phyloP scores from a whole-genome alignment of 2,329 filamentous ascomycete species.

The Pseudocercospora cruenta region DNA sequence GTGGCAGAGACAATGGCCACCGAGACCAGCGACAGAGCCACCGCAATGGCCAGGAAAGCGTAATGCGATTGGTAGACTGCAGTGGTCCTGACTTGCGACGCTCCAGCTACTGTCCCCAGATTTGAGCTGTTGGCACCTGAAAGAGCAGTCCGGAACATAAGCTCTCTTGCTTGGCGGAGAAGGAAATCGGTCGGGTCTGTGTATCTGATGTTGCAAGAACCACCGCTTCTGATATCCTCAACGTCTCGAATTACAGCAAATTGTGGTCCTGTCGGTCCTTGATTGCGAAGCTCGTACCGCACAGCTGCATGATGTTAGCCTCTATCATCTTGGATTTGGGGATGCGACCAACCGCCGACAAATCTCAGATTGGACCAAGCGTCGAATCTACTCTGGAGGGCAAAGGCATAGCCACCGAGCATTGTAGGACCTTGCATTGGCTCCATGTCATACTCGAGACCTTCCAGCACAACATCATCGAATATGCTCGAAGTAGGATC shows the following conservation, averaged over 20 bases:
- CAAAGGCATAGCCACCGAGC: slow-evolving; percentile 11
- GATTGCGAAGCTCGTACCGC: slow-evolving; percentile 5
- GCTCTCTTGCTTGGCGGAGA: slow-evolving; percentile 15
- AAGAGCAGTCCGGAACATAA: slow-evolving; percentile 19
- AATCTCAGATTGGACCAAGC: slow-evolving; percentile 4
- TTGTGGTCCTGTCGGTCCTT: slow-evolving; percentile 6
- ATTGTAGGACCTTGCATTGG: neutral
- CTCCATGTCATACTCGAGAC: neutral
- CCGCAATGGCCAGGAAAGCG: slow-evolving; percentile 6
- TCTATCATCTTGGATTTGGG: neutral
- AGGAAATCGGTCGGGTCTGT: slow-evolving; percentile 11
- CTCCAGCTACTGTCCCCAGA: neutral
- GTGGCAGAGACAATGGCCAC: neutral
- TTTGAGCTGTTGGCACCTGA: slow-evolving; percentile 2
- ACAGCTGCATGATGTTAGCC: neutral
- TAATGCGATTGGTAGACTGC: slow-evolving; percentile 13
- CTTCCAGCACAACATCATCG: slow-evolving; percentile 5
- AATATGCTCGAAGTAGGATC: slow-evolving; percentile 7
- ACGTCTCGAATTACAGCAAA: slow-evolving; percentile 8
- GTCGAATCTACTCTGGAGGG: slow-evolving; percentile 7
- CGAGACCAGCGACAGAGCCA: neutral
- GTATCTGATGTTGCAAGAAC: slow-evolving; percentile 16
- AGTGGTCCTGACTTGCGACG: neutral
- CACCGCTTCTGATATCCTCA: neutral
- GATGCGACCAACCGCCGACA: neutral